Conservation (phyloP, 2,329 filamentous ascomycete species). For the Fusarium veterinarium region DNA sequence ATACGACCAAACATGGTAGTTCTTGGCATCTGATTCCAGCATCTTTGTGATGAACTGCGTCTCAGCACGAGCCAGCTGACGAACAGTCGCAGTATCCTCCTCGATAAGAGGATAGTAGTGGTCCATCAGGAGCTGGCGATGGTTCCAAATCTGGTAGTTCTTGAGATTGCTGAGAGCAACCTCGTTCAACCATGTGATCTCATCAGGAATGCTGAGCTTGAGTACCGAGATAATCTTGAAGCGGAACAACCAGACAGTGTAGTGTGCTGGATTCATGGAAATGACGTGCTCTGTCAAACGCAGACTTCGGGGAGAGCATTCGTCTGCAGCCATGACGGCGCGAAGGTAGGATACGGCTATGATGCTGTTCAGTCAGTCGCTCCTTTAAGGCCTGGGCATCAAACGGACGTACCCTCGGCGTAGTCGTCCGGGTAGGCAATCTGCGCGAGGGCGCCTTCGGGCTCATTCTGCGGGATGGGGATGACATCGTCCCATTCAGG, state of each 20-base stretch:
- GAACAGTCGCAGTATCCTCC: constrained; percentile 63
- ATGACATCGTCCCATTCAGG: constrained; percentile 86
- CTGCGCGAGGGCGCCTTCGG: constrained; percentile 84
- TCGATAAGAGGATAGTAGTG: constrained; percentile 69
- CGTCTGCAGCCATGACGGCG: constrained; percentile 89
- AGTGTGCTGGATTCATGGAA: constrained; percentile 93
- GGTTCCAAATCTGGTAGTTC: constrained; percentile 98
- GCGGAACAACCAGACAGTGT: constrained; percentile 98
- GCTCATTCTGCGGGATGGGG: constrained; percentile 86
- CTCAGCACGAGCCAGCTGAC: constrained; percentile 73
- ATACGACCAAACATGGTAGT: constrained; percentile 99
- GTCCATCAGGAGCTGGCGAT: constrained; percentile 74
- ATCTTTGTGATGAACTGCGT: constrained; percentile 81
- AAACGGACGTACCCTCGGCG: constrained; percentile 70
- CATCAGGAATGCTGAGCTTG: constrained; percentile 71
- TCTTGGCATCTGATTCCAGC: constrained; percentile 89
- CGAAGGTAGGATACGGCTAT: constrained; percentile 90
- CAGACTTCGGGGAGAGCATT: constrained; percentile 82
- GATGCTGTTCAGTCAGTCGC: constrained; percentile 38
- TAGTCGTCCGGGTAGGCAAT: constrained; percentile 95
- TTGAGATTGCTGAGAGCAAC: constrained; percentile 88
- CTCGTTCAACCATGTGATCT: constrained; percentile 87
- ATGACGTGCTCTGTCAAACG: constrained; percentile 91
- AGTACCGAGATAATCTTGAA: constrained; percentile 80
- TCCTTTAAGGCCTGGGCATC: constrained; percentile 19